Evolutionary conservation across 169 alveolate genomes (phyloP).

Genomic region (Eimeria tenella): DNA sequence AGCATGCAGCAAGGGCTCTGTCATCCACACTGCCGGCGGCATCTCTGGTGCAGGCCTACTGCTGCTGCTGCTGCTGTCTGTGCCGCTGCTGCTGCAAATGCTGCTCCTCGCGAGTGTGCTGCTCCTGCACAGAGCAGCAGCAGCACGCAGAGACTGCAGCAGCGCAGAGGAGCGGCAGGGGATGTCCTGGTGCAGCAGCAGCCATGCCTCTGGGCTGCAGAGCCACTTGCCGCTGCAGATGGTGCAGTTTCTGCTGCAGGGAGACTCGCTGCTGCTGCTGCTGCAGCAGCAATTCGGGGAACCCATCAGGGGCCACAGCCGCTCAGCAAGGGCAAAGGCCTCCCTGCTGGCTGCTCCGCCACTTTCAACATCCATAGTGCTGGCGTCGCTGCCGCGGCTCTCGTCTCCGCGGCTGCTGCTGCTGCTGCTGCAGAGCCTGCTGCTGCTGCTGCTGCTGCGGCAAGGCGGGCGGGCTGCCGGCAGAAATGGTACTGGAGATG

Average conservation of each 20-base stretch:
- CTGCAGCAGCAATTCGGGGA: constrained; percentile 46
- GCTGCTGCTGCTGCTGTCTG: constrained; percentile 48
- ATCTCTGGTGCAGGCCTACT: constrained; percentile 18
- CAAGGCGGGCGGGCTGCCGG: not conserved
- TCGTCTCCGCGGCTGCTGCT: not conserved
- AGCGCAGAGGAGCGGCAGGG: constrained; percentile 23
- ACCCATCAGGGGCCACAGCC: constrained; percentile 41
- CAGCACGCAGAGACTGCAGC: constrained; percentile 67
- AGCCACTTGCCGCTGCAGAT: constrained; percentile 62
- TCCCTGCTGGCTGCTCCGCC: constrained; percentile 1
- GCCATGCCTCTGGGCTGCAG: constrained; percentile 45
- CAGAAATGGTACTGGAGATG: not conserved
- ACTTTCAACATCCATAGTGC: not conserved
- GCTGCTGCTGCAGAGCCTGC: constrained; percentile 36
- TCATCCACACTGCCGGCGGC: constrained; percentile 21
- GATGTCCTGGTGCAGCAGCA: constrained; percentile 58
- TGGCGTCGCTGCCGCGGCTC: constrained; percentile 36
- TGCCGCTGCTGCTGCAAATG: not conserved
- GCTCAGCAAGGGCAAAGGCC: not conserved
- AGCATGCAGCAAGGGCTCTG: constrained; percentile 40
- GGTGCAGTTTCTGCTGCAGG: constrained; percentile 54
- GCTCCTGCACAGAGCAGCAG: constrained; percentile 66
- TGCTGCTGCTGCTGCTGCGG: constrained; percentile 68
- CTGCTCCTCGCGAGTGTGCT: not conserved
- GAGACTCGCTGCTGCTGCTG: constrained; percentile 51